Percentiles rank a stretch among this genome's conserved stretches.
Evolutionary conservation across 495 filamentous ascomycete genomes (phyloP).

Genomic region (Cercophora newfieldiana): DNA sequence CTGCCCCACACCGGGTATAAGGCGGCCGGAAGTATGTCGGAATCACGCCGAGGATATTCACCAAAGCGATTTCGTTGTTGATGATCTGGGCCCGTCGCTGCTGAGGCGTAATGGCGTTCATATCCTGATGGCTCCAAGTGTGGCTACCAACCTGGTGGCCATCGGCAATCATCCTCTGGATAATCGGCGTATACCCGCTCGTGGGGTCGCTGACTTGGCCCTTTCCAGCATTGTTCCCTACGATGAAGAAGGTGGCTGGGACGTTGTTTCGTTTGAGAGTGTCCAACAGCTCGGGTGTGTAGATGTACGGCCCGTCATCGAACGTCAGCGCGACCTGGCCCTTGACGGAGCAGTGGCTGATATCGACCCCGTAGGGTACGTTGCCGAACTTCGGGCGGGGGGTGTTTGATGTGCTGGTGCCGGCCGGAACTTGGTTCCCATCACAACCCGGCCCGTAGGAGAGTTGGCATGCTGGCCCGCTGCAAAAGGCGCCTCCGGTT

Average conservation of each 20-base stretch:
- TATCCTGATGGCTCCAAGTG: slow-evolving; percentile 70
- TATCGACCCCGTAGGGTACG: slow-evolving; percentile 49
- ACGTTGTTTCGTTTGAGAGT: slow-evolving; percentile 57
- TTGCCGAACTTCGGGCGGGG: slow-evolving; percentile 50
- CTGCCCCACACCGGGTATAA: slow-evolving; percentile 56
- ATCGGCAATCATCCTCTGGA: slow-evolving; percentile 54
- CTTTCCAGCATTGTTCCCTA: slow-evolving; percentile 37
- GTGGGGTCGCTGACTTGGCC: slow-evolving; percentile 49
- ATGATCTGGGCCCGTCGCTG: slow-evolving; percentile 59
- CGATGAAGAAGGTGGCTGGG: slow-evolving; percentile 70
- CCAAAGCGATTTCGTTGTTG: slow-evolving; percentile 68
- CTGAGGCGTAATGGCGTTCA: slow-evolving; percentile 52
- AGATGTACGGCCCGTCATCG: slow-evolving; percentile 68
- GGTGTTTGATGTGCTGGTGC: slow-evolving; percentile 53
- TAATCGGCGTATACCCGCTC: slow-evolving; percentile 28
- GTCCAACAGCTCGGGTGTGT: slow-evolving; percentile 63
- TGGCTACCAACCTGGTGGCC: slow-evolving; percentile 73
- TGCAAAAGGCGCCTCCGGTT: slow-evolving; percentile 53
- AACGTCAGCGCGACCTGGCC: slow-evolving; percentile 67
- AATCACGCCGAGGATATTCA: slow-evolving; percentile 63
- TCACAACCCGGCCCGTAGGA: slow-evolving; percentile 58
- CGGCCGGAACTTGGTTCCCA: slow-evolving; percentile 55
- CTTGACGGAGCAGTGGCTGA: slow-evolving; percentile 53
- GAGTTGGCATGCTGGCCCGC: slow-evolving; percentile 57
- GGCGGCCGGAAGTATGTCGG: slow-evolving; percentile 78